phyloP scores from a whole-genome alignment of 352 stramenopile species.

The Phytophthora syringae region DNA sequence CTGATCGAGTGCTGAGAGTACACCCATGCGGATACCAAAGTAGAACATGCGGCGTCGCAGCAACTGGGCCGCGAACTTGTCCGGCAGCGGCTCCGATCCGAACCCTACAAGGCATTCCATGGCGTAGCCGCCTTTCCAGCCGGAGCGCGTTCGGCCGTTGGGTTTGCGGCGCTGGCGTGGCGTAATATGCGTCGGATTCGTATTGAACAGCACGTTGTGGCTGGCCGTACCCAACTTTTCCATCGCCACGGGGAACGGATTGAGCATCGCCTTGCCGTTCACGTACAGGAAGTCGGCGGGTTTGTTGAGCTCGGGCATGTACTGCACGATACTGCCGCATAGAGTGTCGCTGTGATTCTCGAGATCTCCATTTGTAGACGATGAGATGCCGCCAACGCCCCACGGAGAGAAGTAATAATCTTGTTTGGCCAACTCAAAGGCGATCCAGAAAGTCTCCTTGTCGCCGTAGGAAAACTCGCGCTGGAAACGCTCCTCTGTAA shows the following conservation, averaged over 20 bases:
- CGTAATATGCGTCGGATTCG: slow-evolving; percentile 56
- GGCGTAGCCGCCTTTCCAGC: slow-evolving; percentile 25
- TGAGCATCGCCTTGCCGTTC: slow-evolving; percentile 60
- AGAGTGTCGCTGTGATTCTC: slow-evolving; percentile 56
- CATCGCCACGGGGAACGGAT: slow-evolving; percentile 48
- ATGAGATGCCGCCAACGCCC: slow-evolving; percentile 56
- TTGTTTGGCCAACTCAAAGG: slow-evolving; percentile 57
- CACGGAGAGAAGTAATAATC: slow-evolving; percentile 70
- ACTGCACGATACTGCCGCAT: slow-evolving; percentile 73
- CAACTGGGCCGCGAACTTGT: slow-evolving; percentile 36
- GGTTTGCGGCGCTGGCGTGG: slow-evolving; percentile 40
- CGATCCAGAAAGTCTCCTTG: slow-evolving; percentile 78
- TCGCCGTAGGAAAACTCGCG: slow-evolving; percentile 65
- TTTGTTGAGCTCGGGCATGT: slow-evolving; percentile 39
- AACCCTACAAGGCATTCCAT: slow-evolving; percentile 54
- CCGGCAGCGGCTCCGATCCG: slow-evolving; percentile 39
- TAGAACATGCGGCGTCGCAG: slow-evolving; percentile 48
- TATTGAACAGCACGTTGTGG: slow-evolving; percentile 47
- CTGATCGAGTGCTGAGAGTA: slow-evolving; percentile 36
- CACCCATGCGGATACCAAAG: slow-evolving; percentile 37
- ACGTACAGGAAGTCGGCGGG: slow-evolving; percentile 58
- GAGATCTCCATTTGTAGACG: slow-evolving; percentile 52
- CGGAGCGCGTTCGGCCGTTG: slow-evolving; percentile 17
- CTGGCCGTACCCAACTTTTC: slow-evolving; percentile 35
- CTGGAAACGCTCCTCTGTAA: slow-evolving; percentile 59